A percentile compares a stretch with the other conserved stretches of the same genome.
Conservation (phyloP, 2,329 filamentous ascomycete genomes). For the Trichoderma asperellum region DNA sequence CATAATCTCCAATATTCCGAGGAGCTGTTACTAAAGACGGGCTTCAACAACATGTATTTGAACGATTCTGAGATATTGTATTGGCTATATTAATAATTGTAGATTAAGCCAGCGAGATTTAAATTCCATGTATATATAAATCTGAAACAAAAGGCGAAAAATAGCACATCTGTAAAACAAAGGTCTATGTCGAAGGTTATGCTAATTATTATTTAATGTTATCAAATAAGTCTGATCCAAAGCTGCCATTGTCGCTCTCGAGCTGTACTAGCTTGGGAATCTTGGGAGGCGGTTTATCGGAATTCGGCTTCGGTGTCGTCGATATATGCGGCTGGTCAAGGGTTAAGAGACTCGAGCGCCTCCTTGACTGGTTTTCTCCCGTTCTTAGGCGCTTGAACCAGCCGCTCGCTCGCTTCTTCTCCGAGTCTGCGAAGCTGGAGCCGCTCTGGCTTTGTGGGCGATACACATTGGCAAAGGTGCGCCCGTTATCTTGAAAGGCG, state of each 20-base stretch:
- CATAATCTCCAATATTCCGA: background rate
- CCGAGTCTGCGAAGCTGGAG: conserved; percentile 54
- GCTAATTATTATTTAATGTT: conserved; percentile 54
- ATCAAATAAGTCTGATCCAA: conserved; percentile 61
- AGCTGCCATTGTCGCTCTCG: conserved; percentile 52
- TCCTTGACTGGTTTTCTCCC: conserved; percentile 47
- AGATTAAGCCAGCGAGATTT: background rate
- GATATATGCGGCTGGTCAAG: conserved; percentile 41
- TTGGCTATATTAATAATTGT: background rate
- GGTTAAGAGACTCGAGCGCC: conserved; percentile 37
- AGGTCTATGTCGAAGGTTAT: background rate
- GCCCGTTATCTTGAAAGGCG: conserved; percentile 49
- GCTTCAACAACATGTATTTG: background rate
- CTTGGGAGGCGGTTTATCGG: conserved; percentile 62
- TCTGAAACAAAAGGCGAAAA: background rate
- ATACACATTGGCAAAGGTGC: conserved; percentile 40
- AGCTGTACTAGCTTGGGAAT: conserved; percentile 61
- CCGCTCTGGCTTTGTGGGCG: conserved; percentile 58
- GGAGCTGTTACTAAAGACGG: background rate
- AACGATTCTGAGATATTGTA: background rate
- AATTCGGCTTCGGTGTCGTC: conserved; percentile 41
- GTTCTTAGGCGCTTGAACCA: conserved; percentile 61
- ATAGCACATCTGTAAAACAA: background rate
- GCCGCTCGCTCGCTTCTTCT: conserved; percentile 60
- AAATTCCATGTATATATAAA: background rate